Conservation (phyloP, 163 green algal species). For the Coccomyxa subellipsoidea region DNA sequence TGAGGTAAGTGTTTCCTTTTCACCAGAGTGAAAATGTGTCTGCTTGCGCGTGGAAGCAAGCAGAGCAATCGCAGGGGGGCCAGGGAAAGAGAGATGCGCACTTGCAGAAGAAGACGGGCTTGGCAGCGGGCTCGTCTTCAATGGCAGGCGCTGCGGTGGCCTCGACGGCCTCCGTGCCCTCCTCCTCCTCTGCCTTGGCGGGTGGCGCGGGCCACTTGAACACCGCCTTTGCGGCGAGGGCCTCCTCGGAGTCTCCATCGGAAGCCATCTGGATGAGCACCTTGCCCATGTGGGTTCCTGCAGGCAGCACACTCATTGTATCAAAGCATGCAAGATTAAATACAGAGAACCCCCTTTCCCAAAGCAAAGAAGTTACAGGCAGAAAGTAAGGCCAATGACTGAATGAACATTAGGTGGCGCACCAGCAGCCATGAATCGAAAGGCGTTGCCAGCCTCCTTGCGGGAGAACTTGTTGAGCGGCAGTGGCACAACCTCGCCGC, state of each 20-base stretch:
- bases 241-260: background rate
- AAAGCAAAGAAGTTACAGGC: no score
- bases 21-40: no score
- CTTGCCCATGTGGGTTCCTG: slow-evolving; percentile 20
- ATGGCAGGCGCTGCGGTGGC: background rate
- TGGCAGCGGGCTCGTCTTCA: background rate
- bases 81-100: background rate
- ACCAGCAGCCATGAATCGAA: slow-evolving; percentile 16
- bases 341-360: no score
- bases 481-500: slow-evolving; percentile 16
- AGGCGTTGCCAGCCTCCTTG: slow-evolving; percentile 8
- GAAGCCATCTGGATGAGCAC: slow-evolving; percentile 14
- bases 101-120: background rate
- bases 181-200: background rate
- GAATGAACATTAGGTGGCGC: no score
- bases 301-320: background rate
- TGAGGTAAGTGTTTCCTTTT: no score
- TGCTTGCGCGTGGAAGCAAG: no score
- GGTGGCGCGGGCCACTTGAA: background rate
- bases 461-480: slow-evolving; percentile 11
- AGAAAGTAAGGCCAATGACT: no score
- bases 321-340: background rate
- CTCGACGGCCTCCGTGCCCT: background rate
- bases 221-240: background rate
- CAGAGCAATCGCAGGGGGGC: no score